phyloP scores from a whole-genome alignment of 2,329 filamentous ascomycete genomes.

The Rutstroemia sp. region DNA sequence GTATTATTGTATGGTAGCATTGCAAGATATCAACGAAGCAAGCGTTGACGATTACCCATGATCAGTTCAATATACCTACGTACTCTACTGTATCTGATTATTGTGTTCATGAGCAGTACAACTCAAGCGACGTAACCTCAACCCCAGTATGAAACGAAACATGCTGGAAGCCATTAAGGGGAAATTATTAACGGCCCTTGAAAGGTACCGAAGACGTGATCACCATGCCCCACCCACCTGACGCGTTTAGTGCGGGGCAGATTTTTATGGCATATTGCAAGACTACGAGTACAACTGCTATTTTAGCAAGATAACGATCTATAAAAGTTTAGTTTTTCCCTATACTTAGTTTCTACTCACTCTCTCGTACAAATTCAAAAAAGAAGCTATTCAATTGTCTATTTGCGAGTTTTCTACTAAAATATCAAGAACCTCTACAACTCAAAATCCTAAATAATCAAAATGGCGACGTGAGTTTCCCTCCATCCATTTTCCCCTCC shows the following conservation, averaged over 20 bases:
- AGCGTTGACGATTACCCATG: background rate
- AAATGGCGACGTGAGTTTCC: constrained; percentile 8
- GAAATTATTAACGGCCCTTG: background rate
- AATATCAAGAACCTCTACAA: background rate
- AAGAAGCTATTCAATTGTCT: background rate
- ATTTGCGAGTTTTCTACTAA: background rate
- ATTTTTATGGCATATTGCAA: background rate
- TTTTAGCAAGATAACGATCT: background rate
- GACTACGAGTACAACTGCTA: background rate
- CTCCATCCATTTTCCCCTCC: background rate
- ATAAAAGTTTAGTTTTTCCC: background rate
- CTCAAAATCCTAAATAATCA: background rate
- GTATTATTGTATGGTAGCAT: constrained; percentile 16
- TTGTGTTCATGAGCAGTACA: no score
- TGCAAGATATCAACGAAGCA: constrained; percentile 1
- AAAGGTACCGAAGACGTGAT: background rate
- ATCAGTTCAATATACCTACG: no score
- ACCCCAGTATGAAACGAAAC: no score
- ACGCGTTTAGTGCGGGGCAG: constrained; percentile 6
- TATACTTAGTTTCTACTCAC: background rate
- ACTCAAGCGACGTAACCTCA: no score
- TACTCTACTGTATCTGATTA: no score
- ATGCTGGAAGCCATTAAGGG: no score
- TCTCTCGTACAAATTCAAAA: background rate
- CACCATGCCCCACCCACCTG: no score